phyloP scores from a whole-genome alignment of 2,329 filamentous ascomycete genomes.

The Dryadomyces sulphureus region DNA sequence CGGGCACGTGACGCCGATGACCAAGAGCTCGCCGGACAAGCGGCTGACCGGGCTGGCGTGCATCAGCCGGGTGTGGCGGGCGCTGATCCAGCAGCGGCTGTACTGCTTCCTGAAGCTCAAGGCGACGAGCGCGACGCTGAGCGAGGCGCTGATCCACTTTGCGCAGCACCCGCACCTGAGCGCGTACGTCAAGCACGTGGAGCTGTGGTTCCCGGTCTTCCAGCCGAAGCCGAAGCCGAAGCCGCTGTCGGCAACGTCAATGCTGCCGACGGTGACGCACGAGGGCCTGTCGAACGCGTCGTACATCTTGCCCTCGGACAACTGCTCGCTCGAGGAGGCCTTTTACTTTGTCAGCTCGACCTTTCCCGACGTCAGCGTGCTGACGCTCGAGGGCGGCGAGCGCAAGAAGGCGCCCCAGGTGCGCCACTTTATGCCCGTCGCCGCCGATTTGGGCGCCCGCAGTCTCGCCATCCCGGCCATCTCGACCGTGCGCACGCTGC shows the following conservation, averaged over 20 bases:
- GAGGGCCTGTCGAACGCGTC: constrained; percentile 41
- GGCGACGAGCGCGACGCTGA: constrained; percentile 48
- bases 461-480: constrained; percentile 21
- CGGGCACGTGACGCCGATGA: constrained; percentile 46
- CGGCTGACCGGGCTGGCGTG: constrained; percentile 52
- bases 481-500: constrained; percentile 46
- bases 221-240: constrained; percentile 36
- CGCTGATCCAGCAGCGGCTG: constrained; percentile 54
- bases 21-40: constrained; percentile 40
- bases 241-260: constrained; percentile 26
- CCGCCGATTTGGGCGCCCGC: not conserved
- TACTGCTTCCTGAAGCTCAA: constrained; percentile 66
- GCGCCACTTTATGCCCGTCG: constrained; percentile 29
- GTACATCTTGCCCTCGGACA: constrained; percentile 46
- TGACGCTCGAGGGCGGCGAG: constrained; percentile 65
- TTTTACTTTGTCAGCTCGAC: constrained; percentile 46
- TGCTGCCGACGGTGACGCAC: constrained; percentile 36
- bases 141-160: constrained; percentile 48
- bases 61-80: constrained; percentile 48
- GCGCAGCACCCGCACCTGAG: constrained; percentile 41
- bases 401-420: constrained; percentile 61
- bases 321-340: constrained; percentile 55
- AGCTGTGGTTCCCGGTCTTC: constrained; percentile 67
- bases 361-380: constrained; percentile 46
- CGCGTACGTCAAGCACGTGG: constrained; percentile 53